Base-by-base conservation (phyloP, 1,284 basidiomycete genomes). In the Melampsora americana region DNA sequence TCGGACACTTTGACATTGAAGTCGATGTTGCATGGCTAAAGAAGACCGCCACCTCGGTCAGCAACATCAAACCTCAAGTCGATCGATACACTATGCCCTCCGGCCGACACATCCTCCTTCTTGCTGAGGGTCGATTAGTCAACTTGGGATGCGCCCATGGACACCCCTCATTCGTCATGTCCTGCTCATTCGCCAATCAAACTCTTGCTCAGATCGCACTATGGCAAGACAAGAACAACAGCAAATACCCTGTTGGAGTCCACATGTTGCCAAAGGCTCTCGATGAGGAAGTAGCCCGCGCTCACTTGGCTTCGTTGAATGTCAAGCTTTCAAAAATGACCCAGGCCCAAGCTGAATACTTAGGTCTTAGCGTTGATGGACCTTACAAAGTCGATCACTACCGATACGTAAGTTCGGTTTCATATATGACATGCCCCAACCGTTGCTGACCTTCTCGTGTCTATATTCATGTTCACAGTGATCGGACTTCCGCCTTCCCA, bases 1-100 rank as follows among this genome's bases (percentile, higher is more conserved):
- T 97, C 79, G 95, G 95, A 79, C 95, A 98, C 87, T 98, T 99
- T 84, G 95, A 98, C 84, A 89, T 98, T 82, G 95, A 99, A 86
- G 95, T 99, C 79, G 95, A 99, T 82, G 95, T 99, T 80, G 94
- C 95, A 46, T 98, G 95, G 94, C 87, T 99, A 84, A 99, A 98
- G 89, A 87, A 88, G 79, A 95, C 94, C 83, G 94, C 96, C 80
- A 89, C 87, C 83, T 86, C 89, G 78, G 88, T 85, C 79, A 87
- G 90, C 83, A 97, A 99, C 87, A 88, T 99, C 86, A 99, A 99
- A 88, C 96, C 95, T 81, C 95, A 99, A 86, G 96, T 99, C 75
- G 95, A 99, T 86, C 92, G 95, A 80, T 99, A 87, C 89, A 96
- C 93, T 81, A 93, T 95, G 90, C 80, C 89, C 77, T 89, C 85